A percentile compares a stretch with the other conserved stretches of the same genome.
Evolutionary conservation across 495 filamentous ascomycete genomes (phyloP).

Genomic region (Wilcoxina mikolae): DNA sequence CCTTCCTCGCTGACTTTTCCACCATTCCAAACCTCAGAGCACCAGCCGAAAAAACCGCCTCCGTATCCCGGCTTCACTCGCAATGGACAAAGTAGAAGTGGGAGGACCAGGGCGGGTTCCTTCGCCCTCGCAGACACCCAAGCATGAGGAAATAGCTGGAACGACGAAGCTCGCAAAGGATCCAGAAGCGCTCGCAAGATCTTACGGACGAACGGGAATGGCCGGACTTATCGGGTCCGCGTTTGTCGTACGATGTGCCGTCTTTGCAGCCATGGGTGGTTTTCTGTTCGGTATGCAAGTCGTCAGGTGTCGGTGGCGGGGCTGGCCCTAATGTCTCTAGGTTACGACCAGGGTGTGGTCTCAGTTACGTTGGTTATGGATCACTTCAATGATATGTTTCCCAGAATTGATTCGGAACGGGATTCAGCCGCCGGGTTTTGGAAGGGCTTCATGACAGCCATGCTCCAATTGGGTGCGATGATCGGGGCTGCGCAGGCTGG

Average conservation of each 20-base stretch:
- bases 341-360: slow-evolving; percentile 14
- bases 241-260: slow-evolving; percentile 8
- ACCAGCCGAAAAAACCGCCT: too few species aligned
- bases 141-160: not conserved
- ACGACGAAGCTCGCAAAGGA: not conserved
- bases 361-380: slow-evolving; percentile 30
- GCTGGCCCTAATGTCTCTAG: not conserved
- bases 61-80: too few species aligned
- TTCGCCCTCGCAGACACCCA: not conserved
- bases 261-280: slow-evolving; percentile 15
- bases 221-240: not conserved
- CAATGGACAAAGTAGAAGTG: not conserved
- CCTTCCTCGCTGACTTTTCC: not conserved
- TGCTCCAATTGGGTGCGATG: slow-evolving; percentile 17
- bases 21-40: not conserved
- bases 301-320: not conserved
- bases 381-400: slow-evolving; percentile 27
- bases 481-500: slow-evolving; percentile 27
- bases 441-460: slow-evolving; percentile 4
- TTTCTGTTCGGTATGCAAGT: slow-evolving; percentile 8
- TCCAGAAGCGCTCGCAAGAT: slow-evolving; percentile 3
- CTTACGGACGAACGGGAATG: slow-evolving; percentile 2
- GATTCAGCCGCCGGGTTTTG: slow-evolving; percentile 26
- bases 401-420: slow-evolving; percentile 15
- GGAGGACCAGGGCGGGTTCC: not conserved